phyloP scores from a whole-genome alignment of 768 basidiomycete genomes.

The Neoboletus subvelutipes region DNA sequence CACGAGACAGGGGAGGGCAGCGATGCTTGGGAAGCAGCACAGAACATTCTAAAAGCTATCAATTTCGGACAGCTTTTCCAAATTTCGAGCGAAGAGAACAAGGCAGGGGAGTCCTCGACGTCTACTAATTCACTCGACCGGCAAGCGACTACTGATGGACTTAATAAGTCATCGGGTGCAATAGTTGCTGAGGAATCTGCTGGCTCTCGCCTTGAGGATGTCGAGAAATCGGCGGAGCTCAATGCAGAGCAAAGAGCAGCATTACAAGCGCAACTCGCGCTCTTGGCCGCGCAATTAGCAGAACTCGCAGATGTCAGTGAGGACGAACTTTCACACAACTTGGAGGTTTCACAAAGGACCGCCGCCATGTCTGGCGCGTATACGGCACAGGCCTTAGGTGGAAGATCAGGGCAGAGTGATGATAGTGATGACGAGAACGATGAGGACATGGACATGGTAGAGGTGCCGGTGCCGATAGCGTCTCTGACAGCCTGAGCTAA shows the following conservation, averaged over 20 bases:
- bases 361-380: background rate
- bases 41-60: constrained; percentile 74
- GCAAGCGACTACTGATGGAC: background rate
- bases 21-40: constrained; percentile 76
- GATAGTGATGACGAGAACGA: constrained; percentile 17
- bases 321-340: constrained; percentile 30
- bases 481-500: constrained; percentile 15
- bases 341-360: constrained; percentile 14
- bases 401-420: constrained; percentile 8
- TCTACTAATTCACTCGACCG: constrained; percentile 2
- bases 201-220: constrained; percentile 6
- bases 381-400: background rate
- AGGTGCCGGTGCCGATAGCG: constrained; percentile 25
- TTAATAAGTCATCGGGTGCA: constrained; percentile 9
- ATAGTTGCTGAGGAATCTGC: background rate
- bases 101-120: constrained; percentile 11
- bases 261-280: constrained; percentile 69
- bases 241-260: constrained; percentile 56
- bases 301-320: constrained; percentile 55
- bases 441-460: constrained; percentile 34
- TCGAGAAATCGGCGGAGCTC: constrained; percentile 24
- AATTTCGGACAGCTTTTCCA: constrained; percentile 61
- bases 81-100: constrained; percentile 31
- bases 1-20: constrained; percentile 43
- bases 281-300: constrained; percentile 69